phyloP scores from a whole-genome alignment of 2,329 filamentous ascomycete species.

The Cercospora zeina region DNA sequence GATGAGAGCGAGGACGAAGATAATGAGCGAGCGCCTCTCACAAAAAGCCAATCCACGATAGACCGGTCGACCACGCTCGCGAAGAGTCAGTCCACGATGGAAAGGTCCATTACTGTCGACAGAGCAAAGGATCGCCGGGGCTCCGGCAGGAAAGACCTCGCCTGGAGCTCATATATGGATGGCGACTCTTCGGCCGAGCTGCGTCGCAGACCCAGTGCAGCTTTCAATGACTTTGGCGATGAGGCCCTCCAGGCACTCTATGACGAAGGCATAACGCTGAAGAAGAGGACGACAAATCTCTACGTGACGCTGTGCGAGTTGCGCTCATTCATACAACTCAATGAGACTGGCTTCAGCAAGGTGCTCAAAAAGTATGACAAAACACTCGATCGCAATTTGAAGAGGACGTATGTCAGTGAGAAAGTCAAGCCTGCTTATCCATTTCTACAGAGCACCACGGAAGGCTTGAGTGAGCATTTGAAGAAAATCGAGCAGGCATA shows the following conservation, averaged over 20 bases:
- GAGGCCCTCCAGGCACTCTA: conserved; percentile 69
- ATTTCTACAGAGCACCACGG: conserved; percentile 73
- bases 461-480: conserved; percentile 70
- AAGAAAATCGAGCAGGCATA: conserved; percentile 75
- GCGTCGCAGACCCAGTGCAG: conserved; percentile 63
- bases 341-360: conserved; percentile 94
- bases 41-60: conserved; percentile 38
- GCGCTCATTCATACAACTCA: conserved; percentile 93
- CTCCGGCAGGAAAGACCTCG: conserved; percentile 26
- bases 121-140: conserved; percentile 27
- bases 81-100: conserved; percentile 11
- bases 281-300: conserved; percentile 82
- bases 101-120: conserved; percentile 28
- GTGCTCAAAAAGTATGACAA: conserved; percentile 99
- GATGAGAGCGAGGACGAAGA: conserved; percentile 59
- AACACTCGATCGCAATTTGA: conserved; percentile 79
- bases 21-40: conserved; percentile 49
- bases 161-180: conserved; percentile 26
- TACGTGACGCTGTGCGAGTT: conserved; percentile 94
- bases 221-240: conserved; percentile 77
- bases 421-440: conserved; percentile 77
- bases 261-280: conserved; percentile 76
- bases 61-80: conserved; percentile 29
- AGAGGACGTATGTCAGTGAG: conserved; percentile 71
- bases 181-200: conserved; percentile 41